Percentiles rank a stretch among this genome's conserved stretches.
phyloP scores from a whole-genome alignment of 108 stramenopile genomes.

The Stephanodiscus triporus region DNA sequence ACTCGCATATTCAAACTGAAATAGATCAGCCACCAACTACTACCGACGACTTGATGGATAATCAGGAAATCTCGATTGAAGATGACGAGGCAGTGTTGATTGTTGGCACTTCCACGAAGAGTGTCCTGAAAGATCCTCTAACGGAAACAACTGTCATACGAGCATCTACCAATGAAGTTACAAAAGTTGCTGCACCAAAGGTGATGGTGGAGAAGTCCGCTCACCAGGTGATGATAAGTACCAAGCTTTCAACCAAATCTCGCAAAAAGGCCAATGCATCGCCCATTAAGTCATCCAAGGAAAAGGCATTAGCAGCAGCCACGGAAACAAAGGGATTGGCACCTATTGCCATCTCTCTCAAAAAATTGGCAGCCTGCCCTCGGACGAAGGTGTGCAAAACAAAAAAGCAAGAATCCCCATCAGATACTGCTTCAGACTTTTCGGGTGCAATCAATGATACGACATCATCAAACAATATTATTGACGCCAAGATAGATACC shows the following conservation, averaged over 20 bases:
- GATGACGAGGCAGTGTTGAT: not conserved
- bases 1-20: not conserved
- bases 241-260: constrained; percentile 2
- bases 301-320: not conserved
- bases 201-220: not conserved
- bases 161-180: not conserved
- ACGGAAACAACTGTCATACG: not conserved
- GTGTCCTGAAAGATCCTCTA: not conserved
- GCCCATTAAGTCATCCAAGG: constrained; percentile 2
- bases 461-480: not conserved
- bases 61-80: not conserved
- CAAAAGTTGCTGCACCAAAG: not conserved
- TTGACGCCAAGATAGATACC: not conserved
- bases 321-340: not conserved
- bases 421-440: not conserved
- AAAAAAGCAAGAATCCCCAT: constrained; percentile 2
- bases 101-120: not conserved
- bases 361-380: constrained; percentile 12
- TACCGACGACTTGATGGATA: not conserved
- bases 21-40: not conserved
- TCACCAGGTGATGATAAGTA: not conserved
- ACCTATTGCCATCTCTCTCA: constrained; percentile 11
- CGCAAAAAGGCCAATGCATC: not conserved
- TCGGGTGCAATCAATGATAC: not conserved
- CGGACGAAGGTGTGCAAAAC: not conserved